Base-by-base conservation (phyloP, 2,329 filamentous ascomycete genomes). In the Scleromitrula shiraiana region DNA sequence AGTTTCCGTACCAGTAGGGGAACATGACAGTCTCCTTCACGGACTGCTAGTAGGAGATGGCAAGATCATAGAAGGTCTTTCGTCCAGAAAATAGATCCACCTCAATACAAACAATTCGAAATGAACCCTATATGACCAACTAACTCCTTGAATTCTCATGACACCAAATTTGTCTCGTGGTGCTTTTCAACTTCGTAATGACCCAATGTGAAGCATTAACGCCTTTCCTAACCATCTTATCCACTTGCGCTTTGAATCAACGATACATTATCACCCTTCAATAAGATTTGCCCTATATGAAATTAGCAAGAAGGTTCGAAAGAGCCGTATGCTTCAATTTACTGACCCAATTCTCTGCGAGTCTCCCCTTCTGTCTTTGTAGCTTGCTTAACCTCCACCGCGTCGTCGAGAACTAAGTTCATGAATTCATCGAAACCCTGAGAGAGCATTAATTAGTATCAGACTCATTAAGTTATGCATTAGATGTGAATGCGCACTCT, bases 351-450 rank as follows among this genome's bases (percentile, higher is more conserved):
- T 36, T 81, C 74, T 67, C 87, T 82, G 65, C 90, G 78, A 57
- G 80, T 82, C 70, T 94, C 90, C 57, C 83, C 80, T 35, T 86
- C 83, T 14, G 79, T 82, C 74, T 94, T 95, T 54, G 85, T 89
- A 47, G 87, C 74, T 64, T 88, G 78, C 67, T 83, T 86, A 37
- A 98, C 89, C 70, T 97, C 91, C 49, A 96, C 81, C 24, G 93
- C 93, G 60, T 98, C 89, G 64, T 98, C 93, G 57, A 95, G 78
- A 32, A 97, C 93, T 41, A 98, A 75, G 71, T 98, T 98, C 90
- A 98, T 96, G 72, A 97, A 98, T 69, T 98, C 93, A 66, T 98
- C 93, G 59, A 98, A 98, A 12, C 93, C 90, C 89, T 95, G 53
- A 2, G 29, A 2, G 17, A 32, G 9, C 15, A 46, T 57, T 39